phyloP scores from a whole-genome alignment of 1,284 basidiomycete species.

The Ganoderma lingzhi region DNA sequence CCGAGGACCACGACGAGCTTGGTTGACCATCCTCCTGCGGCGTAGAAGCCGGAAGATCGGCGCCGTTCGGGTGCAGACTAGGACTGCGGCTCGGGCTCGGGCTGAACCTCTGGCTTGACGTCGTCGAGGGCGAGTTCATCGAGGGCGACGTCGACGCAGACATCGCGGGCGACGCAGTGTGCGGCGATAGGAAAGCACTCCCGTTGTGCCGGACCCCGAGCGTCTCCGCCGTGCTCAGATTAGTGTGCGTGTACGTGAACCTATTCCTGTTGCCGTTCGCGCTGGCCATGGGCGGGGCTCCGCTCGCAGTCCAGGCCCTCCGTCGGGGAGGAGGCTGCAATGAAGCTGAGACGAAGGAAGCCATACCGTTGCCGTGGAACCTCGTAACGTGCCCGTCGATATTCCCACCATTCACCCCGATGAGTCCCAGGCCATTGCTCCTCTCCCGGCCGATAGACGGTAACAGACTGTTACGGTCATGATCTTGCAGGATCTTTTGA shows the following conservation, averaged over 20 bases:
- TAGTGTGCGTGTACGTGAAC: constrained; percentile 42
- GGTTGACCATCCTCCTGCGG: constrained; percentile 35
- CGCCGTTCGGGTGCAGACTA: constrained; percentile 21
- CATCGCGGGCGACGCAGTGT: constrained; percentile 24
- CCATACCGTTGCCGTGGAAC: constrained; percentile 22
- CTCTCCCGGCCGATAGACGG: constrained; percentile 33
- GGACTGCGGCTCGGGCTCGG: constrained; percentile 30
- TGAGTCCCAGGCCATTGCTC: constrained; percentile 23
- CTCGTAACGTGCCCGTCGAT: constrained; percentile 19
- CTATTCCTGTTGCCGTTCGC: constrained; percentile 32
- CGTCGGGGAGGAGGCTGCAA: constrained; percentile 70
- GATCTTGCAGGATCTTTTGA: constrained; percentile 63
- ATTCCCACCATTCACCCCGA: constrained; percentile 21
- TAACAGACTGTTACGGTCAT: constrained; percentile 37
- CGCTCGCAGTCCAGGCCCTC: constrained; percentile 55
- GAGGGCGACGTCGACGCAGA: constrained; percentile 24
- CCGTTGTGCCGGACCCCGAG: constrained; percentile 42
- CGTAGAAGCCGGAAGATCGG: constrained; percentile 21
- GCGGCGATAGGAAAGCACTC: constrained; percentile 30
- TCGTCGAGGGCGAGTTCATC: constrained; percentile 26
- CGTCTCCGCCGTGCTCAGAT: constrained; percentile 47
- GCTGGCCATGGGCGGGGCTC: constrained; percentile 27
- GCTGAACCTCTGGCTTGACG: constrained; percentile 28
- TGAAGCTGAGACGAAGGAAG: constrained; percentile 47
- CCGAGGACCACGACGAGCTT: constrained; percentile 57